Evolutionary conservation across 2,329 filamentous ascomycete genomes (phyloP).

Genomic region (Blumeriella jaapii): DNA sequence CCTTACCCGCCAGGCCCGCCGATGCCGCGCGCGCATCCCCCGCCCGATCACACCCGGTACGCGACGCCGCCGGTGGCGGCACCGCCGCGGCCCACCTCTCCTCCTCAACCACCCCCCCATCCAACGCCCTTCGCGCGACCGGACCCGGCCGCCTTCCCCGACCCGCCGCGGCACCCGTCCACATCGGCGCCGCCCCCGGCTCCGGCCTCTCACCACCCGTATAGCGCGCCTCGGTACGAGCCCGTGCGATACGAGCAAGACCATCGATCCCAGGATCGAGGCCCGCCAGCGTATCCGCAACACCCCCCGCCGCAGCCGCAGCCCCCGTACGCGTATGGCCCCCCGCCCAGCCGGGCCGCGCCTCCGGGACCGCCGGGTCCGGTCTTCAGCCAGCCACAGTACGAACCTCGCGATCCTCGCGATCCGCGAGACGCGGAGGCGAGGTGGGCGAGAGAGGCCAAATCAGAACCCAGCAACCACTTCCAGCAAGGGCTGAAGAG

Average conservation of each 20-base stretch:
- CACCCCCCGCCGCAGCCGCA: constrained; percentile 14
- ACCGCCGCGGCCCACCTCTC: constrained; percentile 18
- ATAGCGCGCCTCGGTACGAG: constrained; percentile 21
- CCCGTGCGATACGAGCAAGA: constrained; percentile 21
- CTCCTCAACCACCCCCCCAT: constrained; percentile 19
- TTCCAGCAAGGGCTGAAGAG: constrained; percentile 23
- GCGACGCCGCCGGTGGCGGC: constrained; percentile 14
- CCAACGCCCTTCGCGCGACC: constrained; percentile 17
- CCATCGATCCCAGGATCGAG: constrained; percentile 16
- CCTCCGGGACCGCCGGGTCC: constrained; percentile 14
- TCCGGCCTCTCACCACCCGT: constrained; percentile 18
- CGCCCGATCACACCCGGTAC: constrained; percentile 16
- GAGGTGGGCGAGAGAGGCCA: constrained; percentile 13
- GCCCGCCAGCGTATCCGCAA: constrained; percentile 18
- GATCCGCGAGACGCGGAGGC: constrained; percentile 13
- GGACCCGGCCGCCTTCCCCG: constrained; percentile 17
- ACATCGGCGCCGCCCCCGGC: constrained; percentile 15
- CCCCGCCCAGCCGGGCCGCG: constrained; percentile 8
- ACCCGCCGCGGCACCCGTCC: constrained; percentile 17
- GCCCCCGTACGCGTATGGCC: constrained; percentile 15
- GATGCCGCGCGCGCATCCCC: constrained; percentile 26
- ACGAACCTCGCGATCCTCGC: constrained; percentile 22
- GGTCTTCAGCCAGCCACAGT: constrained; percentile 18
- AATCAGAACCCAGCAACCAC: constrained; percentile 9
- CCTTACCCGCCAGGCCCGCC: constrained; percentile 20